These are phyloP conservation scores for Pyrenophora seminiperda DNA, from an alignment of 2,329 filamentous ascomycete genomes.

Conservation along the genomic window DNA sequence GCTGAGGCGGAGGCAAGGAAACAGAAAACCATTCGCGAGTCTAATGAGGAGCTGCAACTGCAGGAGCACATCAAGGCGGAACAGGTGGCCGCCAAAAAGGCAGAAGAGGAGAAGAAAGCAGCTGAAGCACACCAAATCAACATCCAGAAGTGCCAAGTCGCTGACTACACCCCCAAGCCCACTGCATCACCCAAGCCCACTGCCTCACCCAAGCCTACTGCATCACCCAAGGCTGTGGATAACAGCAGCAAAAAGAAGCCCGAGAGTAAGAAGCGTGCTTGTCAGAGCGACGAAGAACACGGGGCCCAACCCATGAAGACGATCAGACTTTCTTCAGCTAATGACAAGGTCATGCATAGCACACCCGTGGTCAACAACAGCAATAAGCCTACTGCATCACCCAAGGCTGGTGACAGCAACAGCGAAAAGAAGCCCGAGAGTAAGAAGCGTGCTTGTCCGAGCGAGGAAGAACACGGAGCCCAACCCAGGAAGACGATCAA, in stretches of 20 bases:
- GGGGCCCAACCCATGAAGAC: background rate
- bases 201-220: too few species aligned
- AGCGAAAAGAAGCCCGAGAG: background rate
- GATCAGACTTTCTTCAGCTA: background rate
- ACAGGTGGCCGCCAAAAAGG: background rate
- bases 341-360: too few species aligned
- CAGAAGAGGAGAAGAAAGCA: background rate
- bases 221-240: too few species aligned
- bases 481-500: background rate
- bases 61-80: background rate
- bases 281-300: background rate
- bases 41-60: background rate
- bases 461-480: background rate
- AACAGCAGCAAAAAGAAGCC: background rate
- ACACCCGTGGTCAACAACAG: background rate
- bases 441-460: background rate
- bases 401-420: background rate
- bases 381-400: background rate
- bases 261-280: slow-evolving; percentile 1
- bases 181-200: too few species aligned
- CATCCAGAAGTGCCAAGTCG: background rate
- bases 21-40: background rate
- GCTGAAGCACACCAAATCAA: background rate
- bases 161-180: background rate
- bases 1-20: background rate